Evolutionary conservation across 768 basidiomycete genomes (phyloP).

Genomic region (Porpolomopsis calyptriformis): DNA sequence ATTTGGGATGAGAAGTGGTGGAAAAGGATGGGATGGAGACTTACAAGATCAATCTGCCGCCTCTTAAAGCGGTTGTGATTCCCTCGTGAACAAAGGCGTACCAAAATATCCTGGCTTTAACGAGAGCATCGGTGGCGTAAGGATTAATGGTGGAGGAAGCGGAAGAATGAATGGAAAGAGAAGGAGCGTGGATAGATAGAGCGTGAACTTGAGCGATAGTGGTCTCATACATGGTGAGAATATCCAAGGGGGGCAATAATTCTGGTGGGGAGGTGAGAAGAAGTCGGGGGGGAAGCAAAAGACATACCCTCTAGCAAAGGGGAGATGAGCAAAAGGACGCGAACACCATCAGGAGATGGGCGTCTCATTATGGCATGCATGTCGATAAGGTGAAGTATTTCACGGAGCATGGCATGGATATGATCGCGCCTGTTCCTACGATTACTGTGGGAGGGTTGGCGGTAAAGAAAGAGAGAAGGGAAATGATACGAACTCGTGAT

Average conservation of each 20-base stretch:
- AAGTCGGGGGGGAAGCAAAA: constrained; percentile 1
- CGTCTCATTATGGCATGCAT: constrained; percentile 65
- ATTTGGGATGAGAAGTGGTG: not conserved
- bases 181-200: constrained; percentile 49
- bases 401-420: constrained; percentile 60
- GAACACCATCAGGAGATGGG: constrained; percentile 81
- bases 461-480: constrained; percentile 5
- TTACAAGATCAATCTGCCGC: constrained; percentile 76
- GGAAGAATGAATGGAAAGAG: constrained; percentile 23
- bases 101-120: constrained; percentile 69
- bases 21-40: constrained; percentile 15
- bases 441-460: constrained; percentile 10
- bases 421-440: constrained; percentile 38
- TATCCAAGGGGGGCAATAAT: constrained; percentile 31
- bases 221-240: constrained; percentile 64
- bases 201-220: constrained; percentile 74
- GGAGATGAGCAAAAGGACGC: constrained; percentile 64
- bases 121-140: constrained; percentile 1
- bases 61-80: constrained; percentile 68
- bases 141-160: constrained; percentile 30
- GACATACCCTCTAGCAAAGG: constrained; percentile 77
- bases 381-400: constrained; percentile 75
- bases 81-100: constrained; percentile 83
- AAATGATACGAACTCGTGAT: constrained; percentile 3
- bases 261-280: constrained; percentile 23